A percentile compares a stretch with the other conserved stretches of the same genome.
These are phyloP conservation scores for Spencermartinsiella ligniputridi DNA, from an alignment of 1,139 yeast species.

Conservation along the genomic window DNA sequence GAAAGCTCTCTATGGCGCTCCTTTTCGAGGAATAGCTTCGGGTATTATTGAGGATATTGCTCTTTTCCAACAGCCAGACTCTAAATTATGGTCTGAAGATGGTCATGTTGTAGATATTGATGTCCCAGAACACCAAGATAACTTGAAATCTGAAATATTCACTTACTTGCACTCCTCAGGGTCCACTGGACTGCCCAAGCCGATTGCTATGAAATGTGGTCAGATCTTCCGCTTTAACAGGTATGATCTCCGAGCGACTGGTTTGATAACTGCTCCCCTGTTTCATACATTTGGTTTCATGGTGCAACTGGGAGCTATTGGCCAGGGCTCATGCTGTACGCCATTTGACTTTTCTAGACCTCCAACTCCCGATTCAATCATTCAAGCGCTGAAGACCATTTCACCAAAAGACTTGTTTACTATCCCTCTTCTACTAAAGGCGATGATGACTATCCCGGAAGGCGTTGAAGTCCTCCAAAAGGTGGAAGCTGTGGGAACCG, in stretches of 20 bases:
- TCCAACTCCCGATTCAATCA: not conserved
- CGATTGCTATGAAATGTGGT: not conserved
- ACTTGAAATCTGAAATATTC: not conserved
- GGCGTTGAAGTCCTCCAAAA: not conserved
- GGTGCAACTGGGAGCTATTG: not conserved
- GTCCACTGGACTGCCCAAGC: conserved; percentile 3
- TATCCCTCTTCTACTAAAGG: not conserved
- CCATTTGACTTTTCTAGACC: not conserved
- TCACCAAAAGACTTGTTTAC: not conserved
- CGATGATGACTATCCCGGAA: not conserved
- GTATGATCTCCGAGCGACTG: not conserved
- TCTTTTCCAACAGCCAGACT: not conserved
- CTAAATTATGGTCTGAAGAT: not conserved
- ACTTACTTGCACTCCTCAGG: conserved; percentile 1
- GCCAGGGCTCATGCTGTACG: not conserved
- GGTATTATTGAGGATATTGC: not conserved
- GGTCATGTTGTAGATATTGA: not conserved
- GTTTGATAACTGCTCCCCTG: not conserved
- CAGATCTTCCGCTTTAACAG: not conserved
- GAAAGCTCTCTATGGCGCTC: not conserved
- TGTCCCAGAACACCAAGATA: not conserved
- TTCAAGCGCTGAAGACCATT: not conserved
- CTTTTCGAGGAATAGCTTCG: not conserved
- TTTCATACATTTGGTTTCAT: not conserved
- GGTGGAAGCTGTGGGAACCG: not conserved